Evolutionary conservation across 2,329 filamentous ascomycete genomes (phyloP).

Genomic region (Dissoconium aciculare): DNA sequence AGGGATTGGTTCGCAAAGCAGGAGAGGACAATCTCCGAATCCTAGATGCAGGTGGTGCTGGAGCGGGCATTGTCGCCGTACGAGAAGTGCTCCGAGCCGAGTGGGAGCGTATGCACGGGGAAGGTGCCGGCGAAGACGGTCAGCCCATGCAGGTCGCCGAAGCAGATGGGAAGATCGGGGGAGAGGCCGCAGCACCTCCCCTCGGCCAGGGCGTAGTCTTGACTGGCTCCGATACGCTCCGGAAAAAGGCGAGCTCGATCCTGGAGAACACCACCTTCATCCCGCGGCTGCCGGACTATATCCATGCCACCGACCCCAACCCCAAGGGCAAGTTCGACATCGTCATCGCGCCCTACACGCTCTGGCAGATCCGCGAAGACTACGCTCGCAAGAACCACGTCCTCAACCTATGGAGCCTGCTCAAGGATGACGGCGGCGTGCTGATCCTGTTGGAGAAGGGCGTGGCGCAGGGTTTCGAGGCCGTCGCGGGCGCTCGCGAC

Average conservation of each 20-base stretch:
- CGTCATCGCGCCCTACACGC: conserved; percentile 72
- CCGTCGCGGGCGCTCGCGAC: conserved; percentile 69
- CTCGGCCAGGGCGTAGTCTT: conserved; percentile 68
- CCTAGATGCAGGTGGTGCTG: conserved; percentile 60
- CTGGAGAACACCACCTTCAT: conserved; percentile 85
- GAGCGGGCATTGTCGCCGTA: conserved; percentile 61
- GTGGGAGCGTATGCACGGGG: conserved; percentile 52
- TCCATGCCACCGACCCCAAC: conserved; percentile 38
- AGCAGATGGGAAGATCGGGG: conserved; percentile 23
- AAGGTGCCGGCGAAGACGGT: conserved; percentile 5
- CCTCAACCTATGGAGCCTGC: conserved; percentile 76
- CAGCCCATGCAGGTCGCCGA: conserved; percentile 16
- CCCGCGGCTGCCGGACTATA: conserved; percentile 75
- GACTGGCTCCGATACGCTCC: conserved; percentile 58
- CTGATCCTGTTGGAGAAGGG: conserved; percentile 84
- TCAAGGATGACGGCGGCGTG: conserved; percentile 72
- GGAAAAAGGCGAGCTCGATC: conserved; percentile 59
- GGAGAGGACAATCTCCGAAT: conserved; percentile 45
- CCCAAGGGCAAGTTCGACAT: conserved; percentile 56
- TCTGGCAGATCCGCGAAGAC: conserved; percentile 62
- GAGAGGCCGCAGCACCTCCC: conserved; percentile 32
- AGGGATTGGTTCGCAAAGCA: conserved; percentile 42
- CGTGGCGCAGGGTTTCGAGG: conserved; percentile 80
- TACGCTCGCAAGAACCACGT: conserved; percentile 64
- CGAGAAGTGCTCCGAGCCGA: conserved; percentile 66